These are phyloP conservation scores for Brassica incana DNA, from an alignment of 345 rosid genomes.

Conservation along the genomic window DNA sequence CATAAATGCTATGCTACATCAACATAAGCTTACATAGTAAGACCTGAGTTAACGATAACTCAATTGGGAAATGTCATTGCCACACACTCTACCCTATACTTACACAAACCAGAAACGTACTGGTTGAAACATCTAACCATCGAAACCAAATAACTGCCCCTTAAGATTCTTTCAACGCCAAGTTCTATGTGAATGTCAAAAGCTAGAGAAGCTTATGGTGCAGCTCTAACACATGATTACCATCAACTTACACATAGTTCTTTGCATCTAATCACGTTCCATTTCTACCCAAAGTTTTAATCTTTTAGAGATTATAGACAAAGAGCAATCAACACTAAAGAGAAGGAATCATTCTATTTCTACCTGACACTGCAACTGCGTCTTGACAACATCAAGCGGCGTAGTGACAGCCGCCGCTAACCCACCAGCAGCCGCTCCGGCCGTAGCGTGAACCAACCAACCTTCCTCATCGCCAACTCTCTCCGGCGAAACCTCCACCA, in stretches of 20 bases:
- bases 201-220: neutral
- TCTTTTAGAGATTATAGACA: neutral
- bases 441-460: conserved; percentile 72
- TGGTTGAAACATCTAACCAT: neutral
- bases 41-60: neutral
- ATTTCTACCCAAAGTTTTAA: neutral
- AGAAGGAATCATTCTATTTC: conserved; percentile 36
- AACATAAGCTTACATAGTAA: neutral
- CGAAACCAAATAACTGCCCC: neutral
- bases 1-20: neutral
- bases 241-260: neutral
- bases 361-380: conserved; percentile 99
- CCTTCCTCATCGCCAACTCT: conserved; percentile 64
- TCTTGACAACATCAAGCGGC: conserved; percentile 91
- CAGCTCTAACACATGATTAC: neutral
- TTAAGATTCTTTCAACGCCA: neutral
- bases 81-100: neutral
- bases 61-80: neutral
- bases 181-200: neutral
- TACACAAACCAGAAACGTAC: conserved; percentile 6
- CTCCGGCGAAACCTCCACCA: conserved; percentile 74
- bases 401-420: conserved; percentile 78
- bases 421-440: conserved; percentile 91
- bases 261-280: conserved; percentile 6
- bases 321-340: neutral